Conservation (phyloP, 2,329 filamentous ascomycete species). For the Triangularia setosa region DNA sequence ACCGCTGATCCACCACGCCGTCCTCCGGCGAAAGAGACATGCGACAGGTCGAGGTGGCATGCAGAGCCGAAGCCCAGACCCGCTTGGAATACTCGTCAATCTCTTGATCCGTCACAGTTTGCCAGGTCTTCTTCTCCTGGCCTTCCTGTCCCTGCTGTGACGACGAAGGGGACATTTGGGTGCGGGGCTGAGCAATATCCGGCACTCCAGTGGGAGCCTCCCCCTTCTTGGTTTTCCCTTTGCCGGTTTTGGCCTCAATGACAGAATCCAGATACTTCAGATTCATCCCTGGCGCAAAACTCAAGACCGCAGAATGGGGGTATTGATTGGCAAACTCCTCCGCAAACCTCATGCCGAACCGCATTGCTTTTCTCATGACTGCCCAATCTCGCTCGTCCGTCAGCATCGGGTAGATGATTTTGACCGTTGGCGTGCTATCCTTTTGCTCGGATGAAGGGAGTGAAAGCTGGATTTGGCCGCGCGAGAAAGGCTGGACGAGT, state of each 20-base stretch:
- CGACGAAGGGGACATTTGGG: not conserved
- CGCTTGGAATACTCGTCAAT: constrained; percentile 29
- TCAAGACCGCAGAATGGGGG: constrained; percentile 24
- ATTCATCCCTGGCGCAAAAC: constrained; percentile 28
- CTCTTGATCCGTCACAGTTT: constrained; percentile 27
- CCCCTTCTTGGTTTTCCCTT: not conserved
- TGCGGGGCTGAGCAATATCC: not conserved
- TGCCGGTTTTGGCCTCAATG: constrained; percentile 3
- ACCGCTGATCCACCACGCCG: constrained; percentile 27
- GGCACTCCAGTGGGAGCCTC: not conserved
- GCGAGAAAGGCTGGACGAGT: constrained; percentile 31
- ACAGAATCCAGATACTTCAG: constrained; percentile 8
- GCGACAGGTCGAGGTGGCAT: constrained; percentile 41
- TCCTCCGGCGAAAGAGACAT: constrained; percentile 26
- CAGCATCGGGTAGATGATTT: constrained; percentile 31
- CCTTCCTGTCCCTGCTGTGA: not conserved
- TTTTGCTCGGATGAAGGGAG: constrained; percentile 25
- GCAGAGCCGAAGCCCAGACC: constrained; percentile 27
- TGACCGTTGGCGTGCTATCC: constrained; percentile 24
- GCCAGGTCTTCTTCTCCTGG: constrained; percentile 22
- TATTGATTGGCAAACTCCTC: constrained; percentile 30
- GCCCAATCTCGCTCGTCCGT: constrained; percentile 29
- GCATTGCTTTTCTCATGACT: constrained; percentile 26
- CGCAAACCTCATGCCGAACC: constrained; percentile 32
- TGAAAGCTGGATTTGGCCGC: constrained; percentile 31